Conservation (phyloP, 768 basidiomycete species). For the Kwoniella dejecticola region DNA sequence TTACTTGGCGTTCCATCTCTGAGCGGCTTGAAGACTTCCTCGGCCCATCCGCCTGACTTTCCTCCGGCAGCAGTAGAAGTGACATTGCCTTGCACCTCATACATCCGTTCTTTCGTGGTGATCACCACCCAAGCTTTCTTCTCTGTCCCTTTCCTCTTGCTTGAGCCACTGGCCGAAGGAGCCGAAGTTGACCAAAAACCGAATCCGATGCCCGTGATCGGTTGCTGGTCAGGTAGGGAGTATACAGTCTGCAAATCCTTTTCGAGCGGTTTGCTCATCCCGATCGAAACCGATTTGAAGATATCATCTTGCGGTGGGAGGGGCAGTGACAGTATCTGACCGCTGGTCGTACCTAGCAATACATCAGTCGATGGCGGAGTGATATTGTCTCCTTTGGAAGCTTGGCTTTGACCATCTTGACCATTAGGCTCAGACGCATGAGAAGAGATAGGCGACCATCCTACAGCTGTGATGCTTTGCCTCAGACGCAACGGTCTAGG, state of each 20-base stretch:
- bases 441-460: conserved; percentile 76
- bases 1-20: conserved; percentile 78
- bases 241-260: conserved; percentile 55
- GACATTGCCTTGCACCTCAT: conserved; percentile 66
- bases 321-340: conserved; percentile 77
- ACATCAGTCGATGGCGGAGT: conserved; percentile 72
- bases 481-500: conserved; percentile 76
- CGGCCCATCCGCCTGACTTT: conserved; percentile 72
- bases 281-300: conserved; percentile 64
- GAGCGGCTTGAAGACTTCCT: conserved; percentile 71
- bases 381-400: conserved; percentile 32
- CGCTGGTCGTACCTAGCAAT: conserved; percentile 80
- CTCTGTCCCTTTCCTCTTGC: conserved; percentile 58
- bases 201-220: conserved; percentile 81
- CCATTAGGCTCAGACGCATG: conserved; percentile 56
- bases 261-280: conserved; percentile 51
- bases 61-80: conserved; percentile 63
- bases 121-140: conserved; percentile 66
- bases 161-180: conserved; percentile 57
- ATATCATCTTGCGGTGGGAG: conserved; percentile 87
- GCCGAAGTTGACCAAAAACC: conserved; percentile 61
- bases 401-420: conserved; percentile 3
- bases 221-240: conserved; percentile 71
- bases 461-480: conserved; percentile 84
- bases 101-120: conserved; percentile 84